Evolutionary conservation across 257 asterid species (phyloP).

Genomic region (Scutellaria baicalensis): DNA sequence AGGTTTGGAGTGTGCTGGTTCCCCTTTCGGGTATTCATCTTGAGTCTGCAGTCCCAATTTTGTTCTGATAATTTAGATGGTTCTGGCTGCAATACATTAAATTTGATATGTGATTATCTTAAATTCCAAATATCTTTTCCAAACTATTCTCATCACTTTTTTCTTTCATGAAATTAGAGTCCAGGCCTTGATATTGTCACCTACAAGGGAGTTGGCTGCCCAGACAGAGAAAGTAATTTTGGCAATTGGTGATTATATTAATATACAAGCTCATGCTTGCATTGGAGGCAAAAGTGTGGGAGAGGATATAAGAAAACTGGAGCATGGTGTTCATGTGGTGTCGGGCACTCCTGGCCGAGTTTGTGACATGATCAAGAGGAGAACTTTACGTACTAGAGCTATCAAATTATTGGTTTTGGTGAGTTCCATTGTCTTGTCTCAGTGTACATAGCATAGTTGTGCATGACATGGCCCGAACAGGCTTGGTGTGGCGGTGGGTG

Average conservation of each 20-base stretch:
- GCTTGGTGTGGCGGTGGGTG: too few species aligned
- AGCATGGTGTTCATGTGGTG: constrained; percentile 96
- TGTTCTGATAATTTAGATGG: background rate
- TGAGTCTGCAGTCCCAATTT: too few species aligned
- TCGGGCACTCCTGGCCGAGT: constrained; percentile 99
- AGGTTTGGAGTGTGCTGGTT: background rate
- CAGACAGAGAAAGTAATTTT: constrained; percentile 88
- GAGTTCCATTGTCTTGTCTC: constrained; percentile 19
- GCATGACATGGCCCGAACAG: background rate
- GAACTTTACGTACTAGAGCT: constrained; percentile 80
- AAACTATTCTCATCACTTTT: background rate
- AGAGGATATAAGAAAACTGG: constrained; percentile 86
- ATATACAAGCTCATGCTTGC: constrained; percentile 92
- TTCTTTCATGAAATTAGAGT: constrained; percentile 41
- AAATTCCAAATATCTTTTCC: background rate
- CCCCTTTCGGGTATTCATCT: too few species aligned
- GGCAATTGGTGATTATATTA: constrained; percentile 86
- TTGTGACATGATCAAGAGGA: constrained; percentile 95
- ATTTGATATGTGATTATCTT: background rate
- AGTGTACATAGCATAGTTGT: background rate
- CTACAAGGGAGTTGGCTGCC: constrained; percentile 94
- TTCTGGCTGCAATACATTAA: background rate
- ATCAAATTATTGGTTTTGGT: constrained; percentile 79
- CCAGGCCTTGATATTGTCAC: constrained; percentile 91
- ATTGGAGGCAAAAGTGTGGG: constrained; percentile 98